These are phyloP conservation scores for Sideroxylon spinosum DNA, from an alignment of 179 eudicot genomes.

Conservation along the genomic window DNA sequence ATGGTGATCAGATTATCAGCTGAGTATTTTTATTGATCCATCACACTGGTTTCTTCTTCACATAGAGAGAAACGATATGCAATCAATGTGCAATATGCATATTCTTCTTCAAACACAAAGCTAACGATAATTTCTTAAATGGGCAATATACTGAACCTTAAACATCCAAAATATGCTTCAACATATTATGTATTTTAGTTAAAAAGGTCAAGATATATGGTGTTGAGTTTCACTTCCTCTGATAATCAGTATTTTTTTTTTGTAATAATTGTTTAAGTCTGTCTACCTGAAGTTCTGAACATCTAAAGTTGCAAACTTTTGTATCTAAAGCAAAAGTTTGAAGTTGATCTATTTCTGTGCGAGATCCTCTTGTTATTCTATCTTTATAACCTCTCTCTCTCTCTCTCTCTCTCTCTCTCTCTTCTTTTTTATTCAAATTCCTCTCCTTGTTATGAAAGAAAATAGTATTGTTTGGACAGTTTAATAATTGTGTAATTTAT, in stretches of 20 bases:
- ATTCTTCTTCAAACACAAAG: conserved; percentile 1
- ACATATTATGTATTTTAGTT: not conserved
- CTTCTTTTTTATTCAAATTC: not conserved
- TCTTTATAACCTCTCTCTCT: not conserved
- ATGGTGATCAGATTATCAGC: not conserved
- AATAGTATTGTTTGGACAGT: not conserved
- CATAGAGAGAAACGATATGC: not conserved
- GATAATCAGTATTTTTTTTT: not conserved
- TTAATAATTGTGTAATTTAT: not conserved
- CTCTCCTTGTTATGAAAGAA: not conserved
- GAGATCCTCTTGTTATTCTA: not conserved
- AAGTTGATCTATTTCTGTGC: not conserved
- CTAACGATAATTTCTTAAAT: not conserved
- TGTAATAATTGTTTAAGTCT: not conserved
- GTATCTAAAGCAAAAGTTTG: not conserved
- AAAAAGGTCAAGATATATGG: not conserved
- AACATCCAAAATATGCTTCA: not conserved
- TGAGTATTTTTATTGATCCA: not conserved
- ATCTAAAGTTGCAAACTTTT: not conserved
- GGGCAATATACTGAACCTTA: not conserved
- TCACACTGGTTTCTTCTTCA: not conserved
- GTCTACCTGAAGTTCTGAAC: not conserved
- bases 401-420: not conserved
- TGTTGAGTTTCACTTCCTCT: not conserved
- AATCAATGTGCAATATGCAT: not conserved